These are phyloP conservation scores for Diplodia scrobiculata DNA, from an alignment of 2,329 filamentous ascomycete species.

Conservation along the genomic window DNA sequence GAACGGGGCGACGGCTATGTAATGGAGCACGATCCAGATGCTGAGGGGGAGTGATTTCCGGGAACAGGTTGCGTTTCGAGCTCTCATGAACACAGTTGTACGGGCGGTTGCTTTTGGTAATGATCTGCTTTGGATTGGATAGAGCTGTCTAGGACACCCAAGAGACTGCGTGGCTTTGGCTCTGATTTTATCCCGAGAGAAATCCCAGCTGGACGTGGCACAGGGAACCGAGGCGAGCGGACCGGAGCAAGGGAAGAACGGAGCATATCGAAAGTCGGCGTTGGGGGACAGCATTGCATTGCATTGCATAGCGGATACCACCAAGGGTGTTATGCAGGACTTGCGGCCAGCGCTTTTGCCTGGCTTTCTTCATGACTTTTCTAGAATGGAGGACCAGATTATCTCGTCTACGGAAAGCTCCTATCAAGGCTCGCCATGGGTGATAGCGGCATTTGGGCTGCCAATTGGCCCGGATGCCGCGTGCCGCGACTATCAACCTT, in stretches of 20 bases:
- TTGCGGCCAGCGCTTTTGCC: slow-evolving; percentile 24
- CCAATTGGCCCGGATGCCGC: slow-evolving; percentile 22
- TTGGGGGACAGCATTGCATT: slow-evolving; percentile 29
- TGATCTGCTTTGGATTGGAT: slow-evolving; percentile 1
- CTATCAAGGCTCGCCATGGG: slow-evolving; percentile 2
- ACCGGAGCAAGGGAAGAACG: slow-evolving; percentile 14
- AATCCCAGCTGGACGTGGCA: background rate
- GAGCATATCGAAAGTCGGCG: slow-evolving; percentile 26
- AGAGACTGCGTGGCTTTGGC: background rate
- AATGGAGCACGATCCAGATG: slow-evolving; percentile 43
- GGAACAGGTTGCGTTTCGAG: background rate
- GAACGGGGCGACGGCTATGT: slow-evolving; percentile 64
- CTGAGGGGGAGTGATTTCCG: background rate
- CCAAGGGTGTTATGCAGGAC: slow-evolving; percentile 22
- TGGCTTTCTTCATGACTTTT: slow-evolving; percentile 5
- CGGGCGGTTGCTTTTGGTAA: background rate
- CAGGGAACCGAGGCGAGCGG: background rate
- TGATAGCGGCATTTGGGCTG: background rate
- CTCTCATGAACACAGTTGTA: background rate
- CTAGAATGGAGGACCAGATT: slow-evolving; percentile 23
- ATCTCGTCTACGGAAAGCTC: slow-evolving; percentile 15
- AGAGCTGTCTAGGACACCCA: background rate
- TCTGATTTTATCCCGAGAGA: background rate
- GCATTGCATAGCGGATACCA: slow-evolving; percentile 30
- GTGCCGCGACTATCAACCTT: slow-evolving; percentile 23